phyloP scores from a whole-genome alignment of 768 basidiomycete genomes.

The Podaxis sp. region DNA sequence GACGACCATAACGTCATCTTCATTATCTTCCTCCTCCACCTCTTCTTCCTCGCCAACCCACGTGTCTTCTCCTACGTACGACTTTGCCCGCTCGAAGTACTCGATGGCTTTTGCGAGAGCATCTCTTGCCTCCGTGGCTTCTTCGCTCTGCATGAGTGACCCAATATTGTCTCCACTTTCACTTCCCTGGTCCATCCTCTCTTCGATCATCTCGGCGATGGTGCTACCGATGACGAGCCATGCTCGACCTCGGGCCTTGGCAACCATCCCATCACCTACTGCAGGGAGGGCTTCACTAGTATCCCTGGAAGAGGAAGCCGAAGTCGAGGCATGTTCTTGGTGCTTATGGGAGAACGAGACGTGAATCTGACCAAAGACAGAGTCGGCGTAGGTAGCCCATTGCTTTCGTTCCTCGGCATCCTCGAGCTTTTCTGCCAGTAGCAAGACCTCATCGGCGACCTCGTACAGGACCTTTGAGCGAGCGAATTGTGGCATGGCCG shows the following conservation, averaged over 20 bases:
- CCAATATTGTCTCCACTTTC: slow-evolving; percentile 18
- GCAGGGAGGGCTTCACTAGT: not conserved
- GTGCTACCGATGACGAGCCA: slow-evolving; percentile 56
- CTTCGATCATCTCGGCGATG: slow-evolving; percentile 50
- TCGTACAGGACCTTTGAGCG: slow-evolving; percentile 36
- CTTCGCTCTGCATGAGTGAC: slow-evolving; percentile 38
- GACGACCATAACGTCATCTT: not conserved
- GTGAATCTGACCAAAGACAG: slow-evolving; percentile 59
- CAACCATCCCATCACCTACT: slow-evolving; percentile 21
- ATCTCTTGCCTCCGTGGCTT: slow-evolving; percentile 54
- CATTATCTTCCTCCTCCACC: slow-evolving; percentile 10
- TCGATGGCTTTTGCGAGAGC: slow-evolving; percentile 40
- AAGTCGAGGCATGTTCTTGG: not conserved
- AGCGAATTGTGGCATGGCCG: slow-evolving; percentile 12
- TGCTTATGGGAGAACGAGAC: slow-evolving; percentile 32
- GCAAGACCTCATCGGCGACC: slow-evolving; percentile 54
- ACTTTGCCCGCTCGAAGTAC: slow-evolving; percentile 38
- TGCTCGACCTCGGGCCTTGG: slow-evolving; percentile 45
- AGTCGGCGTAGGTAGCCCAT: slow-evolving; percentile 62
- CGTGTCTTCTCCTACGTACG: slow-evolving; percentile 17
- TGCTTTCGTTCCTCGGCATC: slow-evolving; percentile 38
- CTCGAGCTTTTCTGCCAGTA: slow-evolving; percentile 53
- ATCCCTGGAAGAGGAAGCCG: not conserved
- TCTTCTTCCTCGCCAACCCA: slow-evolving; percentile 7
- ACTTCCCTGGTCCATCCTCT: slow-evolving; percentile 41